Conservation (phyloP, 306 rosid genomes). For the Cyclanthera cordifolia region DNA sequence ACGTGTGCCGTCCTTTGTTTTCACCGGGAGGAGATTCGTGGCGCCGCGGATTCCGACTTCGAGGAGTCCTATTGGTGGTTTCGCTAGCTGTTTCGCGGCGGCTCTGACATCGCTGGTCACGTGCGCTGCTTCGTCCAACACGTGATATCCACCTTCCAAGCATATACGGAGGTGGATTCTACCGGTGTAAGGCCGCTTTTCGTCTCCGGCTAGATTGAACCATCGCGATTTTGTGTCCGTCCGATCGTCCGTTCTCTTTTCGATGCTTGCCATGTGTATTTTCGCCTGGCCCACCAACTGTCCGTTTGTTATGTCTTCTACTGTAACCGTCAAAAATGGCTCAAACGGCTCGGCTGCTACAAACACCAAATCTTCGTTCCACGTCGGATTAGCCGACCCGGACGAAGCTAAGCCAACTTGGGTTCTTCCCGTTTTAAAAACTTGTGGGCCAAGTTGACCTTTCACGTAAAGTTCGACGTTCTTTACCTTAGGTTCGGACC, state of each 20-base stretch:
- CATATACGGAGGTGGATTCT: conserved; percentile 63
- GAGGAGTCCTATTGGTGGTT: conserved; percentile 54
- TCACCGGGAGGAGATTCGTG: conserved; percentile 56
- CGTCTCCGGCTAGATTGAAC: conserved; percentile 53
- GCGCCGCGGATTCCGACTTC: conserved; percentile 85
- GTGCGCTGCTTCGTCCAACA: conserved; percentile 77
- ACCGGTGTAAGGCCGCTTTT: conserved; percentile 33
- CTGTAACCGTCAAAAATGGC: conserved; percentile 45
- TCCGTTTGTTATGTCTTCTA: conserved; percentile 36
- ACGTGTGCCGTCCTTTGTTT: conserved; percentile 53
- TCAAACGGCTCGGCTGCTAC: conserved; percentile 86
- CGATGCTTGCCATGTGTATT: conserved; percentile 53
- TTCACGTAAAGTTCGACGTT: conserved; percentile 49
- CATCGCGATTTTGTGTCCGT: conserved; percentile 63
- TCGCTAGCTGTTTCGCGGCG: conserved; percentile 49
- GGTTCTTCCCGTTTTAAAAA: conserved; percentile 51
- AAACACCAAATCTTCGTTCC: conserved; percentile 70
- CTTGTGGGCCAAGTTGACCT: conserved; percentile 65
- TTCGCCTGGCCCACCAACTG: conserved; percentile 43
- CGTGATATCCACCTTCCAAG: conserved; percentile 84
- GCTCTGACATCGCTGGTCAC: conserved; percentile 77
- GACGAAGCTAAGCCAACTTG: conserved; percentile 25
- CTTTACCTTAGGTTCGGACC: conserved; percentile 34
- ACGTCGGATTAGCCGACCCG: conserved; percentile 45
- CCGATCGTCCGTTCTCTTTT: conserved; percentile 37